Evolutionary conservation across 805 yeast species (phyloP).

Genomic region (Wickerhamiella kurtzmanii): DNA sequence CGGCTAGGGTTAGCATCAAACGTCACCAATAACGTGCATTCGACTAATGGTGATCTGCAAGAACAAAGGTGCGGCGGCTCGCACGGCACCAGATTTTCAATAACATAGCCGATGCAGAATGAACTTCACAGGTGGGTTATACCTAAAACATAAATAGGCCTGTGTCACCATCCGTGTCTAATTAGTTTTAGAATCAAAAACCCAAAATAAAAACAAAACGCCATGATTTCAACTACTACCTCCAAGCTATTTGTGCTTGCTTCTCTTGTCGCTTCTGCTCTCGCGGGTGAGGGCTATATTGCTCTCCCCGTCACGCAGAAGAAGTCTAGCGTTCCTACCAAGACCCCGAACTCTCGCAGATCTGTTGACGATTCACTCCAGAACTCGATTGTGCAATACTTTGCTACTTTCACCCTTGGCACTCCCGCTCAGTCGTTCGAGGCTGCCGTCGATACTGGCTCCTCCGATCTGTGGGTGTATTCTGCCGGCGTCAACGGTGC

Average conservation of each 20-base stretch:
- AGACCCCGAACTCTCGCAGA: too few species aligned
- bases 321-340: too few species aligned
- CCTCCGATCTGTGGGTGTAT: slow-evolving; percentile 52
- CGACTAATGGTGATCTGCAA: background rate
- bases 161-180: too few species aligned
- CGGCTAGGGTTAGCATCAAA: background rate
- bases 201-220: too few species aligned
- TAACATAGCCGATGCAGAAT: background rate
- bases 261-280: too few species aligned
- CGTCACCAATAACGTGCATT: background rate
- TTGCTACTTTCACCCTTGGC: slow-evolving; percentile 30
- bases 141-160: too few species aligned
- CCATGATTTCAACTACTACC: too few species aligned
- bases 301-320: too few species aligned
- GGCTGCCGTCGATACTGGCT: slow-evolving; percentile 54
- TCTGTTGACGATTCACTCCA: slow-evolving; percentile 10
- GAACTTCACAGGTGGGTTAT: too few species aligned
- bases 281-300: too few species aligned
- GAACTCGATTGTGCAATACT: slow-evolving; percentile 12
- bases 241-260: too few species aligned
- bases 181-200: too few species aligned
- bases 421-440: slow-evolving; percentile 38
- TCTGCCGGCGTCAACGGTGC: slow-evolving; percentile 2
- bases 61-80: background rate
- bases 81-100: background rate